Evolutionary conservation across 1,284 basidiomycete genomes (phyloP), one percentile per base, ranked within the genome.

Genomic region (Microbotryum violaceum): DNA sequence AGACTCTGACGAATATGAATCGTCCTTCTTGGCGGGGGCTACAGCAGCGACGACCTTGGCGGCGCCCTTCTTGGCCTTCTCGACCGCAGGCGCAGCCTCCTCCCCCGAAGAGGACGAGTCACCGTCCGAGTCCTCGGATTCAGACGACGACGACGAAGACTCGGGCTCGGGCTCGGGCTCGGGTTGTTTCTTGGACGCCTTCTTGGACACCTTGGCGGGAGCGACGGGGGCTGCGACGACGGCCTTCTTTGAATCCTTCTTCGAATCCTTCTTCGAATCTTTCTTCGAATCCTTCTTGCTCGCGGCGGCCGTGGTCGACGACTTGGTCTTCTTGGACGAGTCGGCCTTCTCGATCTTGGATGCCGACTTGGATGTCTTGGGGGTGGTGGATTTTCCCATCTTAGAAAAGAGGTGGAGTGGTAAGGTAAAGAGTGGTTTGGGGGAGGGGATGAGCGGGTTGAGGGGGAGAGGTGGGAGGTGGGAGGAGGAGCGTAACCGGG

Each of bases 171-270:
- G 68, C 54, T 66, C 66, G 63, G 73, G 72, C 56, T 75, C 75
- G 48, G 76, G 75, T 16, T 74, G 74, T 65, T 75, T 76, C 73
- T 77, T 76, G 46, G 64, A 65, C 45, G 63, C 56, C 55, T 71
- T 75, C 70, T 77, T 77, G 44, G 62, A 67, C 65, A 74, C 73
- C 73, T 77, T 77, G 48, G 72, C 61, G 12, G 67, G 62, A 16
- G 57, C 62, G 46, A 66, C 68, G 33, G 65, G 60, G 23, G 58
- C 57, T 33, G 65, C 47, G 18, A 68, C 61, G 9, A 68, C 61
- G 27, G 66, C 64, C 16, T 66, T 53, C 63, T 73, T 72, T 46
- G 70, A 55, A 29, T 57, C 62, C 59, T 63, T 62, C 46, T 54
- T 59, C 48, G 70, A 55, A 29, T 57, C 62, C 59, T 63, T 62